A percentile compares a stretch with the other conserved stretches of the same genome.
phyloP scores from a whole-genome alignment of 139 green algal species.

The Tetratostichococcus sp. region DNA sequence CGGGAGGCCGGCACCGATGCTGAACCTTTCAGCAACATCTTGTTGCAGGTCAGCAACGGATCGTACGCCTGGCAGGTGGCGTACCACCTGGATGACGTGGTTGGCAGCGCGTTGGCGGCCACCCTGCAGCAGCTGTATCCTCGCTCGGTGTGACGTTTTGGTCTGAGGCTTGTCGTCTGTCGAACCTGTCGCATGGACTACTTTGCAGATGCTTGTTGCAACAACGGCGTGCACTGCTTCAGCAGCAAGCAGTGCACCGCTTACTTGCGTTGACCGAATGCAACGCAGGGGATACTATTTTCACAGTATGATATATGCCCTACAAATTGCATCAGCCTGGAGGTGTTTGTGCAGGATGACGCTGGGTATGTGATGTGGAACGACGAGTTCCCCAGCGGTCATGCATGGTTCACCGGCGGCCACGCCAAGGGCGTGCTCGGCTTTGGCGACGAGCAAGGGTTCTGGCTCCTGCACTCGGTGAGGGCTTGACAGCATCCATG shows the following conservation, averaged over 20 bases:
- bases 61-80: background rate
- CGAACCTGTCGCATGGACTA: too few species aligned
- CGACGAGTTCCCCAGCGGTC: constrained; percentile 11
- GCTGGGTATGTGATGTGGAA: constrained; percentile 15
- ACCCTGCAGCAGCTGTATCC: constrained; percentile 1
- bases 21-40: too few species aligned
- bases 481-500: background rate
- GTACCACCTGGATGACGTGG: background rate
- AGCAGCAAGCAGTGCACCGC: too few species aligned
- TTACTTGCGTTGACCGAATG: too few species aligned
- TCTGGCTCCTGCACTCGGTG: constrained; percentile 11
- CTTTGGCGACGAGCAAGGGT: background rate
- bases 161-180: too few species aligned
- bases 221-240: too few species aligned
- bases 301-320: background rate
- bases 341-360: background rate
- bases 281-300: too few species aligned
- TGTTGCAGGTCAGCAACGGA: background rate
- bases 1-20: too few species aligned
- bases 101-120: background rate
- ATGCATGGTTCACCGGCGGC: background rate
- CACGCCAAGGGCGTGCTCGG: constrained; percentile 13
- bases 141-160: background rate
- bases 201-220: too few species aligned
- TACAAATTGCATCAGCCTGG: background rate